Percentiles rank a stretch among this genome's conserved stretches.
Conservation (phyloP, 2,329 filamentous ascomycete genomes). For the Periconia sp. region DNA sequence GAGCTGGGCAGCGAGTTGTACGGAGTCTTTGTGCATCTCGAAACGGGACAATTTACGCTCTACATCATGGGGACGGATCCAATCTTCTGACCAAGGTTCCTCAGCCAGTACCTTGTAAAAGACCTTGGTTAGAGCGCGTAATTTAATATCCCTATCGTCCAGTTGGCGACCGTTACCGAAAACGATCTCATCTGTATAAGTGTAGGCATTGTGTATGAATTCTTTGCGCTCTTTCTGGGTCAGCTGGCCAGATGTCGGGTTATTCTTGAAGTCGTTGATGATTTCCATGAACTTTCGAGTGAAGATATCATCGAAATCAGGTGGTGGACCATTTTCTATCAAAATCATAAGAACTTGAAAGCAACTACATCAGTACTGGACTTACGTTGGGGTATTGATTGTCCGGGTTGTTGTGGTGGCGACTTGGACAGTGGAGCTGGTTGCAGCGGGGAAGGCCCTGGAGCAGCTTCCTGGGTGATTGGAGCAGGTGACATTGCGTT, state of each 20-base stretch:
- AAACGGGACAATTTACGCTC: conserved; percentile 42
- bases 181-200: conserved; percentile 30
- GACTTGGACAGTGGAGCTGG: conserved; percentile 16
- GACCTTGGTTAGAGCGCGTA: conserved; percentile 41
- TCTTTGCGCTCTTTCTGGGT: conserved; percentile 36
- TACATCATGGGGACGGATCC: conserved; percentile 41
- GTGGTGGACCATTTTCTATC: conserved; percentile 14
- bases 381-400: background rate
- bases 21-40: conserved; percentile 40
- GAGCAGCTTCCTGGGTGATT: conserved; percentile 22
- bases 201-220: conserved; percentile 36
- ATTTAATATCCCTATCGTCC: conserved; percentile 34
- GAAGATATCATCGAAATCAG: conserved; percentile 39
- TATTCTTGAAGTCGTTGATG: conserved; percentile 33
- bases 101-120: conserved; percentile 42
- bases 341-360: conserved; percentile 1
- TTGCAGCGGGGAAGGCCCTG: conserved; percentile 20
- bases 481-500: conserved; percentile 39
- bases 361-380: background rate
- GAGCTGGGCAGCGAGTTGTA: conserved; percentile 32
- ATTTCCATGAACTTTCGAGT: conserved; percentile 38
- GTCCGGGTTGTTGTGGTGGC: conserved; percentile 1
- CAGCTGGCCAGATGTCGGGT: conserved; percentile 27
- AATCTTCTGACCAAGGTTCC: conserved; percentile 41
- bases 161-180: conserved; percentile 29